Evolutionary conservation across 176 grass and related monocot genomes (phyloP), one percentile per base, ranked within the genome.

Genomic region (Tillandsia fasciculata): DNA sequence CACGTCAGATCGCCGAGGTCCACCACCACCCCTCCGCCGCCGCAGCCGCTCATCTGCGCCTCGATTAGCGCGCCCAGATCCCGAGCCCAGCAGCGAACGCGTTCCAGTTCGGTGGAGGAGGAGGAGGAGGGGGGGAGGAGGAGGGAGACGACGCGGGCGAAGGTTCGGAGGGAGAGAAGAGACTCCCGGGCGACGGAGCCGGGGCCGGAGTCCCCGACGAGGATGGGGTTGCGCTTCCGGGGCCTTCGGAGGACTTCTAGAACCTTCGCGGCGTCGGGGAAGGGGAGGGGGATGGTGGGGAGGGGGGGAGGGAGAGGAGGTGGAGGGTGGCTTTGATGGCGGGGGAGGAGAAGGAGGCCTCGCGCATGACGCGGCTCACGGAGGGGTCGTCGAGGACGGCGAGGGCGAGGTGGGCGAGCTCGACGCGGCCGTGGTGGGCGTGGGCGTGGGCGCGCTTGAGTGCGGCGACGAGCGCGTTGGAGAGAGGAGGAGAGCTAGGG

Each of bases 371-470:
- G 70, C 89, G 89, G 27, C 88, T 90, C 10, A 96, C 93, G 24
- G 88, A 92, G 1, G 93, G 93, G 72, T 96, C 93, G 53, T 96
- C 93, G 7, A 96, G 93, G 63, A 92, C 87, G 64, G 93, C 84
- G 5, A 92, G 67, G 8, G 82, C 82, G 47, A 96, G 79, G 66
- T 96, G 88, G 15, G 81, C 72, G 22, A 92, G 83, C 49, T 90
- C 93, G 18, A 96, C 86, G 42, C 82, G 81, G 50, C 86, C 83
- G 76, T 84, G 93, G 3, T 89, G 86, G 73, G 89, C 87, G 77
- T 89, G 83, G n/a, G 88, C 83, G 73, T 96, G 91, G 0, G 93
- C 93, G 10, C 93, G 86, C 84, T 96, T 92, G 2, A 96, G 88
- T 53, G 92, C 85, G 15, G 92, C 88, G 2, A 80, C 63, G 49